A percentile compares a stretch with the other conserved stretches of the same genome.
phyloP scores from a whole-genome alignment of 257 asterid genomes.

The Scutellaria minor region DNA sequence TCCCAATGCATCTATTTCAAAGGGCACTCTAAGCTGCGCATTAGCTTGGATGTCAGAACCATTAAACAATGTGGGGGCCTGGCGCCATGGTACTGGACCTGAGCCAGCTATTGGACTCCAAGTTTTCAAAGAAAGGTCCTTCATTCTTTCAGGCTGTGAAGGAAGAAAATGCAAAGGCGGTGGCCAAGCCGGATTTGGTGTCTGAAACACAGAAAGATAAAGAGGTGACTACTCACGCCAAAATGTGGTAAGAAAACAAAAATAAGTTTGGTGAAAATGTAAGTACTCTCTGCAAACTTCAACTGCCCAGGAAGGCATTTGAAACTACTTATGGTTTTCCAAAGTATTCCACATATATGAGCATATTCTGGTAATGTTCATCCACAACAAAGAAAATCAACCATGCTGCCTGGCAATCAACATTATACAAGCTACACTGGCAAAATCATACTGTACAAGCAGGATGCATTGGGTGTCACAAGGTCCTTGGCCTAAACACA shows the following conservation, averaged over 20 bases:
- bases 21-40: conserved; percentile 54
- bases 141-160: conserved; percentile 78
- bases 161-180: conserved; percentile 91
- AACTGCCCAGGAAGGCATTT: conserved; percentile 19
- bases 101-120: conserved; percentile 81
- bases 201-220: conserved; percentile 50
- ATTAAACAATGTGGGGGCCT: conserved; percentile 70
- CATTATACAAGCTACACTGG: background rate
- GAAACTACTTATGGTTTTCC: conserved; percentile 18
- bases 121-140: conserved; percentile 63
- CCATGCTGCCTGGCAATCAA: background rate
- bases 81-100: conserved; percentile 86
- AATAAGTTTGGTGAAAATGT: conserved; percentile 18
- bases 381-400: conserved; percentile 4
- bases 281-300: conserved; percentile 30
- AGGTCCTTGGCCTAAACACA: conserved; percentile 22
- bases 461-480: conserved; percentile 9
- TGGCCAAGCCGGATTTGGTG: conserved; percentile 99
- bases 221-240: conserved; percentile 19
- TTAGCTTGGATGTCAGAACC: conserved; percentile 56
- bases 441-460: conserved; percentile 19
- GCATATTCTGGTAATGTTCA: conserved; percentile 15
- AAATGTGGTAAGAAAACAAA: conserved; percentile 6
- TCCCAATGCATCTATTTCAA: conserved; percentile 51
- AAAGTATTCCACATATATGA: background rate